Evolutionary conservation across 192 early-diverging fungal species (phyloP), one percentile per base, ranked within the genome.

Genomic region (Linnemannia zychae): DNA sequence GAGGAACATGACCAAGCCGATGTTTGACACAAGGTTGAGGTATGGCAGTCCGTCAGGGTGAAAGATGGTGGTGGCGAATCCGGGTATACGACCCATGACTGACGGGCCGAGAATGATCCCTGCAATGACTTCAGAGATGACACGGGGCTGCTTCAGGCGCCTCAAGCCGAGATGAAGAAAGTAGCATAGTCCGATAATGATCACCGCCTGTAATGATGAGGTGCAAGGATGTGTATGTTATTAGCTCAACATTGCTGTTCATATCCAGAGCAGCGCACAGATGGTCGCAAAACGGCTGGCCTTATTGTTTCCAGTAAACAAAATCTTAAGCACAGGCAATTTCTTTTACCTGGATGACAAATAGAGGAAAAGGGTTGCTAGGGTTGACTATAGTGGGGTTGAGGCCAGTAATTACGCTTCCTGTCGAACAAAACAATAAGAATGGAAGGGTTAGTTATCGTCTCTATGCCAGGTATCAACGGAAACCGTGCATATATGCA

Each of bases 31-130:
- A 18, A 97, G 87, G 38, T 90, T 95, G 17, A 99, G 87, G 38
- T 88, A 90, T 4, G 93, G 91, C 9, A 97, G 74, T 0, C 97
- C 97, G 9, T 24, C 78, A 1, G 80, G 36, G 24, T 94, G 96
- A 79, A 99, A 98, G 31, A 98, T 91, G 50, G 90, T 92, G 24
- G 77, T 77, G 68, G 78, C 85, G 84, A 95, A 98, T 9, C 86
- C 89, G 24, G 91, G 90, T 52, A 94, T 95, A 16, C 92, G 92
- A 5, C 96, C 95, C 47, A 98, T 90, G 9, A 90, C 95, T 0
- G 97, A 95, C 1, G 96, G 96, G 0, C 98, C 98, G 9, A 98
- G 92, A 28, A 98, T 79, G 65, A 98, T 96, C 16, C 97, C 97
- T 20, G 94, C 97, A 37, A 98, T 80, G 47, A 99, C 94, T 83